Conservation (phyloP, 192 early-diverging fungal genomes). For the Mortierella claussenii region DNA sequence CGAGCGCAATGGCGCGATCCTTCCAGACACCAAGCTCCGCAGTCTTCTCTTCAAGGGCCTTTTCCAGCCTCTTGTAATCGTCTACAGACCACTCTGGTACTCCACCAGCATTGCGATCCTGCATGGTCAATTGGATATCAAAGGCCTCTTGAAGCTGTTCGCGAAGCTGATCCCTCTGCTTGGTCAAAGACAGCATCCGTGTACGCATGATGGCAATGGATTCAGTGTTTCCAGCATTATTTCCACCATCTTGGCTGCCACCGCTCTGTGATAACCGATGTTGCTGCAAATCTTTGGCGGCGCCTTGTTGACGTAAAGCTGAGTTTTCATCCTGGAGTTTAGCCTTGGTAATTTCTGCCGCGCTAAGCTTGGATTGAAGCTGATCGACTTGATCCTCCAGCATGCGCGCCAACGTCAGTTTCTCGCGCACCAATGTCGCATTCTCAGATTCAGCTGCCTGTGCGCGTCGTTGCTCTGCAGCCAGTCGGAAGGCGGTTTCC, state of each 20-base stretch:
- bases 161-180: slow-evolving; percentile 37
- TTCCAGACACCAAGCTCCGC: slow-evolving; percentile 39
- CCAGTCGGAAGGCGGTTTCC: slow-evolving; percentile 37
- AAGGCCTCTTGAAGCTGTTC: slow-evolving; percentile 52
- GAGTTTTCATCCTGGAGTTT: slow-evolving; percentile 43
- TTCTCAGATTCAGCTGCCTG: slow-evolving; percentile 45
- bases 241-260: neutral
- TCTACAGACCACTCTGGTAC: slow-evolving; percentile 42
- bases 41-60: slow-evolving; percentile 44
- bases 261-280: slow-evolving; percentile 5
- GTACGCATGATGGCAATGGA: slow-evolving; percentile 46
- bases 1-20: slow-evolving; percentile 45
- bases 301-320: slow-evolving; percentile 27
- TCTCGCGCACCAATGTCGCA: slow-evolving; percentile 35
- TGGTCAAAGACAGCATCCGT: slow-evolving; percentile 38
- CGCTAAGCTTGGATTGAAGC: slow-evolving; percentile 42
- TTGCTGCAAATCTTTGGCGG: slow-evolving; percentile 25
- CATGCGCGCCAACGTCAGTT: slow-evolving; percentile 40
- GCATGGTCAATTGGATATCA: slow-evolving; percentile 45
- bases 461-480: slow-evolving; percentile 43
- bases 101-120: slow-evolving; percentile 25
- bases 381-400: slow-evolving; percentile 51
- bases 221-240: slow-evolving; percentile 1
- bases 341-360: slow-evolving; percentile 40
- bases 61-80: slow-evolving; percentile 45